phyloP scores from a whole-genome alignment of 768 basidiomycete species.

The Phanerodontia chrysosporium region DNA sequence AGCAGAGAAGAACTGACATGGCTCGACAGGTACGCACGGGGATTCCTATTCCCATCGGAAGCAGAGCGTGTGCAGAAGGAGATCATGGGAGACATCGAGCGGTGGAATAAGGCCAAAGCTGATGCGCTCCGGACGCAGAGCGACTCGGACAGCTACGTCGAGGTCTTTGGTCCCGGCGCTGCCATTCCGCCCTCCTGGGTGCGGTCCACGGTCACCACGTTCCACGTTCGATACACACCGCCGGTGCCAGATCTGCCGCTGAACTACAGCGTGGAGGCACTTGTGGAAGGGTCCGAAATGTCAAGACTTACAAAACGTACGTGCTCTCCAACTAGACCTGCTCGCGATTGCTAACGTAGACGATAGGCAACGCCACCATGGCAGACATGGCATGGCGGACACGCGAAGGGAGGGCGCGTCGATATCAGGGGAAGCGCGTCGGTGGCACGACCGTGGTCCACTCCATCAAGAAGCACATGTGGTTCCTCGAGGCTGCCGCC shows the following conservation, averaged over 20 bases:
- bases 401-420: constrained; percentile 64
- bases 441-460: constrained; percentile 96
- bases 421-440: constrained; percentile 64
- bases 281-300: constrained; percentile 91
- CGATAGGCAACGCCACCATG: constrained; percentile 51
- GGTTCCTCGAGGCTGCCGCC: constrained; percentile 92
- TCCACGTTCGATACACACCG: constrained; percentile 69
- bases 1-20: constrained; percentile 1
- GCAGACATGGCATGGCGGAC: constrained; percentile 64
- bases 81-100: constrained; percentile 50
- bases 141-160: constrained; percentile 19
- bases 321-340: constrained; percentile 8
- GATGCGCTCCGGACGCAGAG: constrained; percentile 1
- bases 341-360: constrained; percentile 1
- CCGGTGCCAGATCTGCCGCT: constrained; percentile 64
- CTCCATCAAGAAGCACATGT: constrained; percentile 95
- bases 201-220: constrained; percentile 83
- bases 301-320: constrained; percentile 62
- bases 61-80: constrained; percentile 60
- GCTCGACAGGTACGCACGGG: constrained; percentile 76
- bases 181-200: constrained; percentile 60
- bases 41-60: constrained; percentile 91
- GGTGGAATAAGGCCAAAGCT: constrained; percentile 9
- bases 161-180: constrained; percentile 20
- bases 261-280: constrained; percentile 77